phyloP scores from a whole-genome alignment of 805 yeast genomes.

The Starmerella asiatica region DNA sequence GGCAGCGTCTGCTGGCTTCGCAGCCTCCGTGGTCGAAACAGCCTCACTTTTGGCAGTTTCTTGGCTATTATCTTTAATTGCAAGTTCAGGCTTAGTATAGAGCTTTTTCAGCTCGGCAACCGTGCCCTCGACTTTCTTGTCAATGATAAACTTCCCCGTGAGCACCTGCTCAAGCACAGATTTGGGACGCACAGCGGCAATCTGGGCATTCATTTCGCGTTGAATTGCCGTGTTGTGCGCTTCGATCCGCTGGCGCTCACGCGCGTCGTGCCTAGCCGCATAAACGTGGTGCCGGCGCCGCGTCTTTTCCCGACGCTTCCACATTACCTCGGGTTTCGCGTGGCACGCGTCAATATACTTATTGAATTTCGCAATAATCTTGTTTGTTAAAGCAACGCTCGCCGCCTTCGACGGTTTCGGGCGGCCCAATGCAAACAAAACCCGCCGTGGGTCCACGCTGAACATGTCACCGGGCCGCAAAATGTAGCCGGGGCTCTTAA shows the following conservation, averaged over 20 bases:
- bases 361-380: slow-evolving; percentile 67
- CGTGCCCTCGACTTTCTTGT: slow-evolving; percentile 22
- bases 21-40: neutral
- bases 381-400: slow-evolving; percentile 55
- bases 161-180: slow-evolving; percentile 24
- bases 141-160: slow-evolving; percentile 23
- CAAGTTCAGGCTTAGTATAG: slow-evolving; percentile 34
- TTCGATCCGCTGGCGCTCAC: slow-evolving; percentile 20
- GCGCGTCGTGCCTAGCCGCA: slow-evolving; percentile 14
- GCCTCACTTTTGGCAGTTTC: neutral
- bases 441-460: slow-evolving; percentile 73
- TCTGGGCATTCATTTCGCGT: slow-evolving; percentile 31
- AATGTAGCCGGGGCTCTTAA: slow-evolving; percentile 66
- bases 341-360: slow-evolving; percentile 48
- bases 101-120: slow-evolving; percentile 32
- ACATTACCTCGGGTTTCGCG: slow-evolving; percentile 43
- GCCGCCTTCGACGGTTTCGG: slow-evolving; percentile 61
- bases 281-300: slow-evolving; percentile 21
- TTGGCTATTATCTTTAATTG: slow-evolving; percentile 30
- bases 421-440: slow-evolving; percentile 71
- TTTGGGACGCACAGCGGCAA: slow-evolving; percentile 25
- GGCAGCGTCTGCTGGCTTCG: neutral
- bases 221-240: slow-evolving; percentile 36
- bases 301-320: slow-evolving; percentile 28
- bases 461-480: slow-evolving; percentile 78